Evolutionary conservation across 1,284 basidiomycete genomes (phyloP), one percentile per base, ranked within the genome.

Genomic region (Bondarzewia mesenterica): DNA sequence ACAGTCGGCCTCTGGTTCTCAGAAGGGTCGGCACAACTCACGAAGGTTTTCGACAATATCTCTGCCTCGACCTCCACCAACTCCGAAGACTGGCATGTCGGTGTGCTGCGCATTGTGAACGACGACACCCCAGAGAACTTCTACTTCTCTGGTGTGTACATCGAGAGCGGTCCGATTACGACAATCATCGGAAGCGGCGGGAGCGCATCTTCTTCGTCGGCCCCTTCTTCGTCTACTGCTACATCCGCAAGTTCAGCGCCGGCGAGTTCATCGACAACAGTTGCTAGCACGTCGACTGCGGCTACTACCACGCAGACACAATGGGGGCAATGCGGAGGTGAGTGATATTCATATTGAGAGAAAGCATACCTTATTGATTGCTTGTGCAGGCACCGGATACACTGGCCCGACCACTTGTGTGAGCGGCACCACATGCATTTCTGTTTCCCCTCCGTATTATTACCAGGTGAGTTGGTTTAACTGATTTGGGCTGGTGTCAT

Each of bases 21-120:
- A 7, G 78, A 73, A 5, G 77, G 74, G 21, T 66, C 67, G 3
- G 58, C 54, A 35, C 67, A 75, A 0, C 67, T 83, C 41, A 67
- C 62, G 39, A 73, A 78, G 57, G 76, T 82, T 45, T 70, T 73
- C 32, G 56, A 68, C 32, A 74, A 75, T 60, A 58, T 74, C 36
- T 60, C 73, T 12, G 74, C 75, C 0, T 70, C 69, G 35, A 71
- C 79, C 1, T 78, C 70, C 18, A 82, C 79, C 47, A 80, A 82
- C 64, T 79, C 77, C 18, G 76, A 66, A 23, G 80, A 82, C 62
- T 83, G 72, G 69, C 80, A 82, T 62, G 65, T 83, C 48, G 79
- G 79, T 46, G 77, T 82, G 21, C 72, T 82, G 40, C 73, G 78
- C 51, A 67, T 82, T 47, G 67, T 73, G 23, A 76, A 73, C 57